A percentile compares a stretch with the other conserved stretches of the same genome.
These are phyloP conservation scores for Plasmodiophora brassicae DNA, from an alignment of 208 protist species.

Conservation along the genomic window DNA sequence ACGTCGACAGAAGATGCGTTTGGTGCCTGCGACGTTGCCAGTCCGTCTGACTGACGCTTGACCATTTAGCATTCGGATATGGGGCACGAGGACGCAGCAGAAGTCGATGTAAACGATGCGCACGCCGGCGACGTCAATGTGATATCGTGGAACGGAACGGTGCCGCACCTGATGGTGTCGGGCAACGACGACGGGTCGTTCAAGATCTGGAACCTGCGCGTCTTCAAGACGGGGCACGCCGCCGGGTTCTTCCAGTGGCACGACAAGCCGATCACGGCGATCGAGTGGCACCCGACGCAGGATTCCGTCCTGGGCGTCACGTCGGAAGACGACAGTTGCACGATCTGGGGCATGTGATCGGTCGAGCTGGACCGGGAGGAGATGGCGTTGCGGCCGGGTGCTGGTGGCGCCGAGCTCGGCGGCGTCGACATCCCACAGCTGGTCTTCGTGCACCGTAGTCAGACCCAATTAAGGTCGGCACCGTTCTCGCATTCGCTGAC, in stretches of 20 bases:
- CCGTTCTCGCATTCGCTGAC: constrained; percentile 20
- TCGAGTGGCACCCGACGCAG: constrained; percentile 43
- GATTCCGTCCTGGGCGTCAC: not conserved
- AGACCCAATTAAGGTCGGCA: not conserved
- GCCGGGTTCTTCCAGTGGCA: constrained; percentile 27
- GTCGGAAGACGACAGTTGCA: constrained; percentile 22
- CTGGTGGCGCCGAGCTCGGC: not conserved
- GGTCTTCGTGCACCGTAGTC: not conserved
- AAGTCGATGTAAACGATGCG: too few species aligned
- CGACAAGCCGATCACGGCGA: constrained; percentile 14
- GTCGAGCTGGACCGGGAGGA: not conserved
- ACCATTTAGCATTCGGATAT: constrained; percentile 26
- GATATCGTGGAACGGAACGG: constrained; percentile 5
- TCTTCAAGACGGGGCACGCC: not conserved
- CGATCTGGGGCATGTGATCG: constrained; percentile 42
- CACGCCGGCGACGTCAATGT: constrained; percentile 13
- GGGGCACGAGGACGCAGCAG: not conserved
- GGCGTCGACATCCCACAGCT: constrained; percentile 16
- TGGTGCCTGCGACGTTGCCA: not conserved
- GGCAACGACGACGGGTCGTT: not conserved
- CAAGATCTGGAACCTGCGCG: not conserved
- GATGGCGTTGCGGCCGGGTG: not conserved
- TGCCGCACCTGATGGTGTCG: not conserved
- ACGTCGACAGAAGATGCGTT: too few species aligned
- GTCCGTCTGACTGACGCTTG: too few species aligned